Base-by-base conservation (phyloP, 768 basidiomycete genomes). In the Lentinula detonsa region DNA sequence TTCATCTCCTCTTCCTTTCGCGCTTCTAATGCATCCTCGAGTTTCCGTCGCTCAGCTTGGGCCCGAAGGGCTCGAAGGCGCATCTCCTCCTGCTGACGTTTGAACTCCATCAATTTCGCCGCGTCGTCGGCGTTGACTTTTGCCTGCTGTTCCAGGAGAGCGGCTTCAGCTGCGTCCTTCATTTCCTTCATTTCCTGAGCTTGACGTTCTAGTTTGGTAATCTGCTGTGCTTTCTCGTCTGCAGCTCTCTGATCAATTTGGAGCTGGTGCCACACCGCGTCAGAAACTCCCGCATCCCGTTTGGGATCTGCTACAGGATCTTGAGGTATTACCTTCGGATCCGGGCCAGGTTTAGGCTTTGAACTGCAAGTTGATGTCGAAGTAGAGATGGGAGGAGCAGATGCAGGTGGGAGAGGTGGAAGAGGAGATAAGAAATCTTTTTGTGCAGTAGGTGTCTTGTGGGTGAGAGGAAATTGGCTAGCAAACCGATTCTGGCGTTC, bases 181-280 rank as follows among this genome's bases (percentile, higher is more conserved):
- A 5, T 21, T 48, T 37, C 58, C 64, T 50, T 48, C 34, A 15
- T 9, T 54, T 60, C 64, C 46, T 28, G 15, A 1, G 40, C 55
- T 43, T 61, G 61, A 10, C 59, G 49, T 59, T 69, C 65, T 31
- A 65, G 65, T 23, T 65, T 67, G 60, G 11, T 63, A 56, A 28
- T 65, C 70, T 15, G 68, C 68, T 55, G 69, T 65, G 9, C 60
- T 60, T 31, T 37, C 54, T 51, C 65, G 66, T 37, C 34, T 21
- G 35, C 49, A 35, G 54, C 61, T 18, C 63, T 67, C 53, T 59
- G 61, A 67, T 76, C 78, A 3, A 43, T 65, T 62, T 84, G 78
- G 0, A 87, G 70, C 62, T 81, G 73, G 13, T 64, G 28, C 87
- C 87, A 87, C 11, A 77, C 67, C 0, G 67, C 67, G 65, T 88